Base-by-base conservation (phyloP, 2,329 filamentous ascomycete species). In the Clonostachys sp. region DNA sequence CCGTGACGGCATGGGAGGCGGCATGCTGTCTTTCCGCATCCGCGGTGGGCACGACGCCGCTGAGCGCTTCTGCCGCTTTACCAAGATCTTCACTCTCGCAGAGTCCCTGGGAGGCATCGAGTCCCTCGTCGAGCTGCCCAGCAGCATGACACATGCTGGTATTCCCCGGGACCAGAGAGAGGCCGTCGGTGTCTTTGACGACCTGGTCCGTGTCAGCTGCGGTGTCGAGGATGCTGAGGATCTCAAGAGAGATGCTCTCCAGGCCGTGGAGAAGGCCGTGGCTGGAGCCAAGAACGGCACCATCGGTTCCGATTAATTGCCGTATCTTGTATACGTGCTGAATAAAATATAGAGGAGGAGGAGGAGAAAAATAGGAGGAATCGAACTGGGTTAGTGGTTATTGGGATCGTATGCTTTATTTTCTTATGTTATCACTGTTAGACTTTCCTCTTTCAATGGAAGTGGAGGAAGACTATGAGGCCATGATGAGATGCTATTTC, bases 21-120 rank as follows among this genome's bases (percentile, higher is more conserved):
- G 94, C 51, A 99, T 99, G 94, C 83, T 99, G 41, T 92, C 87
- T 49, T 99, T 99, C 84, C 87, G 94, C 55, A 89, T 99, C 67
- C 81, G 83, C 55, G 94, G 92, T 48, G 94, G 94, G 35, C 81
- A 90, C 61, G 78, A 78, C 42, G 92, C 92, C 1, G 94, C 94
- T 13, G 88, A 95, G 71, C 81, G 84, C 45, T 99, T 99, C 81
- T 97, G 94, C 78, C 85, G 94, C 68, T 73, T 80, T 50, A 96
- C 91, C 41, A 83, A 83, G 61, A 84, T 99, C 66, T 97, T 96
- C 72, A 96, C 91, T 2, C 78, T 99, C 7, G 94, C 94, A 33
- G 94, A 99, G 77, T 89, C 83, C 50, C 73, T 99, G 20, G 94
- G 94, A 51, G 94, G 92, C 47, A 87, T 99, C 43, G 94, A 99